Conservation (phyloP, 768 basidiomycete species). For the Rhizopogon sp. region DNA sequence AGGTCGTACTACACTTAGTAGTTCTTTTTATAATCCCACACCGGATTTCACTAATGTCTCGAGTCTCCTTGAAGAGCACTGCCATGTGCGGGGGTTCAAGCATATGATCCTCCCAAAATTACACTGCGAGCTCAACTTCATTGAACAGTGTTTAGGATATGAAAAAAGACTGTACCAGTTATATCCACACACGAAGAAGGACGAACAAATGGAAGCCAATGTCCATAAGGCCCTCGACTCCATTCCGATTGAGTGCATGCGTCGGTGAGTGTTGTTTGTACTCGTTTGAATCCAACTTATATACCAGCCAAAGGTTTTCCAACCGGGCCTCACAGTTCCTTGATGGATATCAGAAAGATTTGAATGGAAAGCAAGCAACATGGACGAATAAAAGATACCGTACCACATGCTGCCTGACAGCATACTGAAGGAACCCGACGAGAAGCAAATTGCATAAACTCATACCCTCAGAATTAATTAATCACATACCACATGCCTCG, state of each 20-base stretch:
- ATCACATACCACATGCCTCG: too few relatives aligned
- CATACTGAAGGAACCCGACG: neutral
- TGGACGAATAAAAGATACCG: slow-evolving; percentile 14
- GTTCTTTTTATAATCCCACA: too few relatives aligned
- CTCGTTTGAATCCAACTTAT: neutral
- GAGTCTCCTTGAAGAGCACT: neutral
- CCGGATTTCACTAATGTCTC: neutral
- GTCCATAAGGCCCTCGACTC: slow-evolving; percentile 20
- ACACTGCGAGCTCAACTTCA: slow-evolving; percentile 33
- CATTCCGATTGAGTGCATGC: slow-evolving; percentile 19
- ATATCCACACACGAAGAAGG: slow-evolving; percentile 18
- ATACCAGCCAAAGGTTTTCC: slow-evolving; percentile 7
- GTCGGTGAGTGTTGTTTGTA: slow-evolving; percentile 10
- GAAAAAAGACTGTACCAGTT: slow-evolving; percentile 23
- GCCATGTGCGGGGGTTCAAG: slow-evolving; percentile 11
- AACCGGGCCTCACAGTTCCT: slow-evolving; percentile 10
- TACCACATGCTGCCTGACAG: slow-evolving; percentile 7
- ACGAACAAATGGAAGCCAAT: slow-evolving; percentile 31
- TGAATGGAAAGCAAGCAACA: slow-evolving; percentile 12
- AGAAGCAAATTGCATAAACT: neutral
- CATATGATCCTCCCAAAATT: slow-evolving; percentile 28
- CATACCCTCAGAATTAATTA: too few relatives aligned
- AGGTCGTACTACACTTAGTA: too few relatives aligned
- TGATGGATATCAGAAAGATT: slow-evolving; percentile 12
- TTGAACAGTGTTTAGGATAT: slow-evolving; percentile 33